Evolutionary conservation across 139 green algal species (phyloP), one percentile per base, ranked within the genome.

Genomic region (Pleodorina starrii): DNA sequence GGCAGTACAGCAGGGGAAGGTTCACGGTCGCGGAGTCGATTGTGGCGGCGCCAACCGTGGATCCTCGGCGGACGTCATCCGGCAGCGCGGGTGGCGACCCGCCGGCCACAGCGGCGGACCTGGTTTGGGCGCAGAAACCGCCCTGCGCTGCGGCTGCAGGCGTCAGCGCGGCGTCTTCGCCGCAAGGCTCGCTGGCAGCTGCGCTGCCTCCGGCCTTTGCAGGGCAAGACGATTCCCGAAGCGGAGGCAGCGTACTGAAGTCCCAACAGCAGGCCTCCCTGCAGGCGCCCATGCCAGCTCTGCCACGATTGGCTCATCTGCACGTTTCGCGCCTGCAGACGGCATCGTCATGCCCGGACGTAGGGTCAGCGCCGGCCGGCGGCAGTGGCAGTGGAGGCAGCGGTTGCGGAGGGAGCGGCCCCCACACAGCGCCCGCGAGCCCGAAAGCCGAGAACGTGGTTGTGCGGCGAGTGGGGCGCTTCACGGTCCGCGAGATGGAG

Each of bases 401-500:
- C 66, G 32, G 11, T 14, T 12, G 6, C 35, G 66, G 36, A 10
- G n/a, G 35, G 7, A 46, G 35, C 38, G 68, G 32, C 14, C 68
- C 32, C 29, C 16, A 32, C 29, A 76, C 32, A 10, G 36, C 35
- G 35, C 68, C 68, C 44, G 14, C 43, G 7, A 79, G 82, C 35
- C 82, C 66, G 1, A 60, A 43, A 17, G 14, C 14, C 1, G 43
- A 44, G 35, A 29, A 50, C 10, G 44, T 79, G 44, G 44, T 69
- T 27, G 63, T 79, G 6, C 82, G 82, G 9, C 23, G 25, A 19
- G 48, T 89, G 27, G 84, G 84, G 16, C 68, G 84, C 27, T 89
- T 89, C 50, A 82, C 69, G 25, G 84, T 89, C 40, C 84, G 84
- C 4, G 69, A 89, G 84, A 5, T 79, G 63, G 82, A 88, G 11